Percentiles rank a stretch among this genome's conserved stretches.
Evolutionary conservation across 2,329 filamentous ascomycete genomes (phyloP).

Genomic region (Xylaria sp.): DNA sequence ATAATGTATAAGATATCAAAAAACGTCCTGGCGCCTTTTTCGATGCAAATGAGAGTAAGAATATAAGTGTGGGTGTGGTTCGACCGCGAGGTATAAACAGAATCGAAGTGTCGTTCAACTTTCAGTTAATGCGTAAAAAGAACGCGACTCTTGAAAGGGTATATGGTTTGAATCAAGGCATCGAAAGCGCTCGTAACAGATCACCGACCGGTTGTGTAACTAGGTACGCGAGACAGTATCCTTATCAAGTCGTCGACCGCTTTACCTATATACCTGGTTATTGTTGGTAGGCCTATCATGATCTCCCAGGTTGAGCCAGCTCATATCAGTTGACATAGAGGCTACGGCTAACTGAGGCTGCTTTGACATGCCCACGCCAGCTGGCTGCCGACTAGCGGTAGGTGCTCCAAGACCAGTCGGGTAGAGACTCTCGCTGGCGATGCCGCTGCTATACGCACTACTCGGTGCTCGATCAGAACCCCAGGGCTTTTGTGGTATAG

Average conservation of each 20-base stretch:
- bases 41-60: conserved; percentile 44
- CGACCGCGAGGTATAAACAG: conserved; percentile 7
- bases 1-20: conserved; percentile 21
- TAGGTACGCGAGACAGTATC: neutral
- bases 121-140: neutral
- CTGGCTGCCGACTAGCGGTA: conserved; percentile 43
- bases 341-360: conserved; percentile 64
- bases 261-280: conserved; percentile 35
- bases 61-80: conserved; percentile 23
- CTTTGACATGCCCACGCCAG: conserved; percentile 55
- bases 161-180: conserved; percentile 7
- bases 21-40: conserved; percentile 39
- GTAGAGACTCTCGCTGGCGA: conserved; percentile 51
- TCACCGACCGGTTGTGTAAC: conserved; percentile 12
- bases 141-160: too few relatives aligned
- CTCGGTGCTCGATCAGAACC: conserved; percentile 62
- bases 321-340: conserved; percentile 73
- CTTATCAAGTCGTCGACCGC: neutral
- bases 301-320: conserved; percentile 79
- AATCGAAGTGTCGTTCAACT: conserved; percentile 1
- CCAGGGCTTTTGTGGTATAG: conserved; percentile 59
- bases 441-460: conserved; percentile 61
- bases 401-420: conserved; percentile 55
- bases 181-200: conserved; percentile 19
- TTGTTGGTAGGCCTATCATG: conserved; percentile 67